Evolutionary conservation across 179 eudicot species (phyloP).

Genomic region (Heliamphora ciliata): DNA sequence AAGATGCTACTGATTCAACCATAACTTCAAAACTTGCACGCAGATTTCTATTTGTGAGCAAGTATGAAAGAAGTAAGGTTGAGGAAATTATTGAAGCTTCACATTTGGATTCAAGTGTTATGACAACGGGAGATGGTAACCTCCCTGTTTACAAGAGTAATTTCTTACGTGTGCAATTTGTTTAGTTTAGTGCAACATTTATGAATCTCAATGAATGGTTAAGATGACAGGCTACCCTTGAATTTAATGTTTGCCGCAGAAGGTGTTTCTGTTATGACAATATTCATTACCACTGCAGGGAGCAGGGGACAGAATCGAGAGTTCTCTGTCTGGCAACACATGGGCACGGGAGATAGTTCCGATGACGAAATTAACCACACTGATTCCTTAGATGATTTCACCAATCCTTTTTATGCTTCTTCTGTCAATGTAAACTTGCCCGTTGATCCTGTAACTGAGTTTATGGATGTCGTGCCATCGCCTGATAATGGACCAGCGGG

Average conservation of each 20-base stretch:
- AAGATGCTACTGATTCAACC: conserved; percentile 42
- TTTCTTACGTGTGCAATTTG: not conserved
- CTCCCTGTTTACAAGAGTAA: conserved; percentile 12
- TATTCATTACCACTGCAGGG: conserved; percentile 24
- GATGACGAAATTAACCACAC: conserved; percentile 16
- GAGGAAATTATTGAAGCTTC: conserved; percentile 21
- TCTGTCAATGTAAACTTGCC: conserved; percentile 18
- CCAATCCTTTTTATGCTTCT: conserved; percentile 20
- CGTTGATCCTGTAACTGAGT: conserved; percentile 41
- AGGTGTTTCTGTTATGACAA: not conserved
- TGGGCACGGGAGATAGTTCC: conserved; percentile 14
- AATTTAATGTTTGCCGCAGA: not conserved
- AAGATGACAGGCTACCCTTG: not conserved
- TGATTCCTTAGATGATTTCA: conserved; percentile 24
- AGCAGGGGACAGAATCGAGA: conserved; percentile 23
- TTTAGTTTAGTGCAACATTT: not conserved
- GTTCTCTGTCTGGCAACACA: conserved; percentile 23
- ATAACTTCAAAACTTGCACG: conserved; percentile 46
- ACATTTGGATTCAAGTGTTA: conserved; percentile 13
- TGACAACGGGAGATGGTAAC: conserved; percentile 16
- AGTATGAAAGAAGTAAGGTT: conserved; percentile 23
- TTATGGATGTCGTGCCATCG: conserved; percentile 48
- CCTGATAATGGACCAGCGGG: conserved; percentile 26
- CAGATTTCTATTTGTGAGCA: conserved; percentile 41
- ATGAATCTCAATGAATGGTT: not conserved